A percentile compares a stretch with the other conserved stretches of the same genome.
Evolutionary conservation across 2,329 filamentous ascomycete genomes (phyloP).

Genomic region (Malbranchea zuffiana): DNA sequence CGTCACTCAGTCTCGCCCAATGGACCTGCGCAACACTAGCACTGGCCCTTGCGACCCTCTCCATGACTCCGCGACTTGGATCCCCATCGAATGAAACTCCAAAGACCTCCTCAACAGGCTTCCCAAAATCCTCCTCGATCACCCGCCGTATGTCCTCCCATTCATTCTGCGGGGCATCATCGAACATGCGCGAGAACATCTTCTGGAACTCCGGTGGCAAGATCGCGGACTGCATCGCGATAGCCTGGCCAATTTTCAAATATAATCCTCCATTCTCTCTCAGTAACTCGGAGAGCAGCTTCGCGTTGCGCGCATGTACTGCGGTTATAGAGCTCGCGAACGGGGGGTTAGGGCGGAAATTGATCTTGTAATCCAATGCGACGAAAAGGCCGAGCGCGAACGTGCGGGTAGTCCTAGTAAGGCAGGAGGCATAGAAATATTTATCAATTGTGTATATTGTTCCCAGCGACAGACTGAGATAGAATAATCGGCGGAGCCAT

Average conservation of each 20-base stretch:
- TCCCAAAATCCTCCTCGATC: constrained; percentile 77
- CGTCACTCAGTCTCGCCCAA: constrained; percentile 78
- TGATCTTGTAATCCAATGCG: constrained; percentile 90
- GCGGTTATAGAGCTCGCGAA: constrained; percentile 63
- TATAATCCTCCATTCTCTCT: constrained; percentile 84
- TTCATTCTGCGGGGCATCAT: constrained; percentile 86
- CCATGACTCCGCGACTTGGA: constrained; percentile 54
- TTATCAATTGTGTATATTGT: constrained; percentile 58
- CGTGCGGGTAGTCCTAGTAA: constrained; percentile 68
- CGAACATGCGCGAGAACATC: constrained; percentile 96
- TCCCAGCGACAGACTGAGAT: constrained; percentile 50
- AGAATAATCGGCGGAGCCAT: constrained; percentile 65
- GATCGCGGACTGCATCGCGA: constrained; percentile 94
- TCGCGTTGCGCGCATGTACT: constrained; percentile 72
- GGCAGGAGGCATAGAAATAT: constrained; percentile 65
- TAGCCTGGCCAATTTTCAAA: constrained; percentile 94
- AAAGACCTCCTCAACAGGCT: constrained; percentile 79
- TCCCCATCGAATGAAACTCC: constrained; percentile 69
- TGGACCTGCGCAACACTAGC: constrained; percentile 96
- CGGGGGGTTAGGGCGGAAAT: constrained; percentile 72
- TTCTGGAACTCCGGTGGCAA: constrained; percentile 88
- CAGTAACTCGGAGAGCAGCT: constrained; percentile 70
- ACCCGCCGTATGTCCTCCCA: constrained; percentile 81
- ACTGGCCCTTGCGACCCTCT: constrained; percentile 59
- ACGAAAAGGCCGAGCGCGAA: constrained; percentile 70